Conservation (phyloP, 1,284 basidiomycete genomes). For the Leucocoprinus gongylophorus region DNA sequence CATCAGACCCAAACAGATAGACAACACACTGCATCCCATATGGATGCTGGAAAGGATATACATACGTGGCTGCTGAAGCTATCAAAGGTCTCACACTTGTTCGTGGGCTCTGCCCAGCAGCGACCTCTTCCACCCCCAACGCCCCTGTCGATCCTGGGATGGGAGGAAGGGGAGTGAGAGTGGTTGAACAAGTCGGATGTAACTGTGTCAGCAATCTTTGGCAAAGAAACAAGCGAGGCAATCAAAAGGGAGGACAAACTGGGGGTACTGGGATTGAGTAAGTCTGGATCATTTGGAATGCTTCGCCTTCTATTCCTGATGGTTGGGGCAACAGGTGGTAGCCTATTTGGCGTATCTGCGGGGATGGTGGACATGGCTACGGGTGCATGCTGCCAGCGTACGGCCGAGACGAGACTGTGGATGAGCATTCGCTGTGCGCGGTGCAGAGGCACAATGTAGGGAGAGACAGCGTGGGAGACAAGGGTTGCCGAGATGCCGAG, state of each 20-base stretch:
- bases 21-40: constrained; percentile 5
- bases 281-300: constrained; percentile 10
- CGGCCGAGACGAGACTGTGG: constrained; percentile 32
- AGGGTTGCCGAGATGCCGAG: constrained; percentile 10
- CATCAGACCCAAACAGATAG: neutral
- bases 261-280: constrained; percentile 41
- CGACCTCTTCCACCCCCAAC: constrained; percentile 49
- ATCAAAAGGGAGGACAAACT: constrained; percentile 44
- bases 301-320: constrained; percentile 12
- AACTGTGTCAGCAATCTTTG: constrained; percentile 14
- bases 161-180: constrained; percentile 32
- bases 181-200: constrained; percentile 32
- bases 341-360: constrained; percentile 3
- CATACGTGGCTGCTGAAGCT: constrained; percentile 3
- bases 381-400: constrained; percentile 37
- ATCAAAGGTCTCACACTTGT: neutral
- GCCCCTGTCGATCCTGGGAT: constrained; percentile 17
- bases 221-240: constrained; percentile 22
- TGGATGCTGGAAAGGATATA: constrained; percentile 6
- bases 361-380: constrained; percentile 6
- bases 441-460: constrained; percentile 16
- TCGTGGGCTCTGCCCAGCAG: constrained; percentile 19
- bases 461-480: neutral
- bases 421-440: constrained; percentile 39
- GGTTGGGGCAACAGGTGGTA: constrained; percentile 12